phyloP scores from a whole-genome alignment of 31 red algal species.

The Porphyra umbilicalis region DNA sequence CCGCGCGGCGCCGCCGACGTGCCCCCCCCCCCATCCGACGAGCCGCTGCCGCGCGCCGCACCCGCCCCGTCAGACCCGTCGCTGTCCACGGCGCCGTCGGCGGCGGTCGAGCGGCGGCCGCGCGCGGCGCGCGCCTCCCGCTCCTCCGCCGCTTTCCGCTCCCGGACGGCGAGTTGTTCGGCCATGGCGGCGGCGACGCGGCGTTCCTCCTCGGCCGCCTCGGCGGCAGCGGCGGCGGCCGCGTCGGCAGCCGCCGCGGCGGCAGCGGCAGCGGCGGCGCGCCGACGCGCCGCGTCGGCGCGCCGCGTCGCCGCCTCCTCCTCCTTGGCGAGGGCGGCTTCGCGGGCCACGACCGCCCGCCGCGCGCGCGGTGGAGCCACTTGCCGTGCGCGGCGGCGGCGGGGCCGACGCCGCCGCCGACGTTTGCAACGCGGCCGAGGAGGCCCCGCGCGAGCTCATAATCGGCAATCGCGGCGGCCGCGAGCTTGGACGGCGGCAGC shows the following conservation, averaged over 20 bases:
- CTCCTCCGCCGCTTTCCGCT: neutral
- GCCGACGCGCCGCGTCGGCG: neutral
- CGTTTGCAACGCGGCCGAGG: neutral
- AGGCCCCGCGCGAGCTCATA: neutral
- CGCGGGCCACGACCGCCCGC: neutral
- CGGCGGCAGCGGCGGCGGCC: neutral
- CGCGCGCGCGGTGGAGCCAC: neutral
- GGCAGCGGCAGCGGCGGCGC: neutral
- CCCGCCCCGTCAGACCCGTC: neutral
- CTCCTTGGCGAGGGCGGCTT: neutral
- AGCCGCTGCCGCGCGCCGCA: neutral
- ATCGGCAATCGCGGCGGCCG: neutral
- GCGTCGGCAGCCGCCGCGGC: neutral
- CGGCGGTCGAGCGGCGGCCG: neutral
- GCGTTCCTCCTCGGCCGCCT: neutral
- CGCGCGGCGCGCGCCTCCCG: neutral
- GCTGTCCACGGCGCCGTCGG: neutral
- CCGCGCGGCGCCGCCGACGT: neutral
- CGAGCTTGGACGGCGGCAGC: neutral
- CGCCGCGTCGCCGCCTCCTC: neutral
- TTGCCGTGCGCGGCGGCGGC: neutral
- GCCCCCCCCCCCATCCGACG: neutral
- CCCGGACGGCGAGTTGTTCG: neutral
- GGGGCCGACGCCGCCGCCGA: neutral
- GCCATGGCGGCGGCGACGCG: neutral